phyloP scores from a whole-genome alignment of 148 eudicot species.

The Cornus suecica region DNA sequence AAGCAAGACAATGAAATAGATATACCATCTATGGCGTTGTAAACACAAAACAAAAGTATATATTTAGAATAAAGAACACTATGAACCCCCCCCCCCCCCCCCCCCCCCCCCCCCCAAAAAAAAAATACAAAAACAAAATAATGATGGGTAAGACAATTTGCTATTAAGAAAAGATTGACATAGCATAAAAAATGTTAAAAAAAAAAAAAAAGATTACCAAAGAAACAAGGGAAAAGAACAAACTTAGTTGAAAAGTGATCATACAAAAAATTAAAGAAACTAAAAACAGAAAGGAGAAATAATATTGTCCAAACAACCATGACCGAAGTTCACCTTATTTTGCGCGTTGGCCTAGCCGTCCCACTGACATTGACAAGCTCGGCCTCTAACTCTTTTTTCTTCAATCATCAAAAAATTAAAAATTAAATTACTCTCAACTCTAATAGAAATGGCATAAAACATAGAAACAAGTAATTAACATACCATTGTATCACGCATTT shows the following conservation, averaged over 20 bases:
- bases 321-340: conserved; percentile 59
- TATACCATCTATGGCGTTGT: no score
- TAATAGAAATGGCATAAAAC: neutral
- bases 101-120: no score
- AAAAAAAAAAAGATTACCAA: no score
- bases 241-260: neutral
- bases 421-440: neutral
- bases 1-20: no score
- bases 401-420: conserved; percentile 12
- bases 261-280: neutral
- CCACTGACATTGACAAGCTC: conserved; percentile 91
- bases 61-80: no score
- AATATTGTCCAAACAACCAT: neutral
- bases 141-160: no score
- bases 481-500: conserved; percentile 99
- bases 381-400: conserved; percentile 99
- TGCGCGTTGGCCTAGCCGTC: conserved; percentile 81
- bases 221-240: no score
- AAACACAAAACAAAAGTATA: no score
- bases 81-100: no score
- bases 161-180: no score
- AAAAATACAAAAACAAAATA: no score
- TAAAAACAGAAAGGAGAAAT: neutral
- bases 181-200: no score
- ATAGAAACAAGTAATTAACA: neutral